Conservation (phyloP, 2,329 filamentous ascomycete species). For the Beauveria medogensis region DNA sequence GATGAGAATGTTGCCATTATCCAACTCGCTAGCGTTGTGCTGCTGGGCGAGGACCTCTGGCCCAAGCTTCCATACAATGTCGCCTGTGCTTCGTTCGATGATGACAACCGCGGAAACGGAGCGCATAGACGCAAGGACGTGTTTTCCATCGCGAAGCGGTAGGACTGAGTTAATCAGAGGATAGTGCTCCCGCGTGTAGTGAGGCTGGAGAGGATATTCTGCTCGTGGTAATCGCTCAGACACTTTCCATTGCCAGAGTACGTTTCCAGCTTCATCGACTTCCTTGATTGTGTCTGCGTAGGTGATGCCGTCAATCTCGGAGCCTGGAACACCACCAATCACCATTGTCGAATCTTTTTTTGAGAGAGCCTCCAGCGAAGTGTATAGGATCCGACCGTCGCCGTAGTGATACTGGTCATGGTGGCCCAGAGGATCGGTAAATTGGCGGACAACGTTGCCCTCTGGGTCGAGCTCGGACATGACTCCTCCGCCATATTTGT, state of each 20-base stretch:
- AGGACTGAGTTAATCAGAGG: conserved; percentile 24
- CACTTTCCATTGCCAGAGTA: conserved; percentile 23
- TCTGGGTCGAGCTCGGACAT: conserved; percentile 22
- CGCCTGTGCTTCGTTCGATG: conserved; percentile 19
- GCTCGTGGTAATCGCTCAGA: conserved; percentile 19
- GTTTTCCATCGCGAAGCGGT: conserved; percentile 20
- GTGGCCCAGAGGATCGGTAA: conserved; percentile 19
- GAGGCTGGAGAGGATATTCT: conserved; percentile 21
- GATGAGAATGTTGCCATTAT: conserved; percentile 24
- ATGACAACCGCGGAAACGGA: conserved; percentile 23
- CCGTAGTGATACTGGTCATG: conserved; percentile 24
- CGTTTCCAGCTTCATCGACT: conserved; percentile 17
- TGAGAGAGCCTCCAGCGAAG: conserved; percentile 21
- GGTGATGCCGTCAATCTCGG: conserved; percentile 20
- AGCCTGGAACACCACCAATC: conserved; percentile 19
- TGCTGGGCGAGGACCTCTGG: conserved; percentile 21
- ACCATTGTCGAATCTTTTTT: conserved; percentile 19
- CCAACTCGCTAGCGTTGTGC: conserved; percentile 22
- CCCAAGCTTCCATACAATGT: conserved; percentile 22
- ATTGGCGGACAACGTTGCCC: conserved; percentile 20
- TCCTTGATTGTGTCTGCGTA: conserved; percentile 24
- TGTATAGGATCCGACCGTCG: conserved; percentile 20
- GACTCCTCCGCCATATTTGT: conserved; percentile 23
- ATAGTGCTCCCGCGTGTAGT: conserved; percentile 24
- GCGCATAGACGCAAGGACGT: conserved; percentile 20